Evolutionary conservation across 208 protist species (phyloP), one percentile per base, ranked within the genome.

Genomic region (Acanthamoeba lenticulata): DNA sequence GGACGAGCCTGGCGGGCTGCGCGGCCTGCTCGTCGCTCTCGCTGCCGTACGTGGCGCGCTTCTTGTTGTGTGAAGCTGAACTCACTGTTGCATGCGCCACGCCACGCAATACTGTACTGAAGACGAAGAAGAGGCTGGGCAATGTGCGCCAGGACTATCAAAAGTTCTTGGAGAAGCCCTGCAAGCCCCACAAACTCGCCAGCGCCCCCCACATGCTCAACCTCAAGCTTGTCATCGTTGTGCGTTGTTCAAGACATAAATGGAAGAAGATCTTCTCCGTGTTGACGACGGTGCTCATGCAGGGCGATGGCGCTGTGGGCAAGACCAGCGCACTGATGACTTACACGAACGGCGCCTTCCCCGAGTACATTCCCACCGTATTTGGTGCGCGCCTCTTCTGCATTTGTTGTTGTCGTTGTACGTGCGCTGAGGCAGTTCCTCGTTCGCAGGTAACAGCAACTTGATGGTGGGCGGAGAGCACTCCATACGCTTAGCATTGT

Each of bases 381-480:
- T 92, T 72, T 52, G 55, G 86, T 86, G 2, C 36, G 38, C 4
- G 24, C 24, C 42, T 4, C 67, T 45, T 45, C n/a, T n/a, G n/a
- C n/a, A n/a, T 83, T 32, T 7, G 44, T 19, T 49, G 3, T 6
- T 38, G 9, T 83, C 24, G 3, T 34, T 52, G 44, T 7, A 40
- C 6, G 9, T 4, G 15, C 15, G 5, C 44, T 86, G 4, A 55
- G 38, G 38, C 67, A 24, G 11, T 45, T 95, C 96, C 34, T 98
- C 96, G 7, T 95, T 98, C 5, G 95, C 97, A 77, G 97, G 98
- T 60, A 97, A 97, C 92, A 32, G n/a, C 24, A 97, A 96, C 60
- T 91, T 97, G 32, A 96, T 97, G 96, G 95, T 97, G 19, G 93
- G 96, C 36, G 96, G 95, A n/a, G 94, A 95, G 57, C 94, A n/a